phyloP scores from a whole-genome alignment of 2,329 filamentous ascomycete species.

The Plenodomus tracheiphilus region DNA sequence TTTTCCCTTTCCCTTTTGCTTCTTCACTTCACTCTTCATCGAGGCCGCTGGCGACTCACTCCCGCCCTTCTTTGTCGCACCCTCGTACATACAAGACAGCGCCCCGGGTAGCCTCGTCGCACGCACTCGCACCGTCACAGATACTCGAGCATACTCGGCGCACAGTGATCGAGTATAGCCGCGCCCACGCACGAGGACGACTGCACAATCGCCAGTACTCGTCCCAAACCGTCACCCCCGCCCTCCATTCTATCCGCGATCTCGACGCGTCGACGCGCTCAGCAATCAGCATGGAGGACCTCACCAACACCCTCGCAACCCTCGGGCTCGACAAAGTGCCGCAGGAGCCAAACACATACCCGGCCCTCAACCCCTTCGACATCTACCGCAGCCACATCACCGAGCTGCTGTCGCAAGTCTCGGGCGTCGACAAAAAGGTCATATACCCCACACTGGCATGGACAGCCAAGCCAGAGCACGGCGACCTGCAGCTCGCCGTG shows the following conservation, averaged over 20 bases:
- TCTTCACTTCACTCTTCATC: conserved; percentile 1
- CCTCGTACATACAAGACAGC: conserved; percentile 3
- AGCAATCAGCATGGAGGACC: conserved; percentile 39
- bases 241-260: conserved; percentile 16
- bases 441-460: conserved; percentile 78
- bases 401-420: conserved; percentile 67
- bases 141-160: too few species aligned
- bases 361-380: conserved; percentile 74
- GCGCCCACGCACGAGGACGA: background rate
- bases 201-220: background rate
- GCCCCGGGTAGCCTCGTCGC: conserved; percentile 1
- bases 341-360: conserved; percentile 53
- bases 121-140: background rate
- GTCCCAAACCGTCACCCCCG: background rate
- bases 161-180: too few species aligned
- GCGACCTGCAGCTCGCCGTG: conserved; percentile 76
- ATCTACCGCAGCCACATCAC: conserved; percentile 79
- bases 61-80: conserved; percentile 32
- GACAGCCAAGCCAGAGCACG: conserved; percentile 79
- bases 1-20: conserved; percentile 9
- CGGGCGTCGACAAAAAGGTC: conserved; percentile 69
- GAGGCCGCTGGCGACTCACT: conserved; percentile 42
- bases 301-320: conserved; percentile 41
- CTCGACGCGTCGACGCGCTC: conserved; percentile 31
- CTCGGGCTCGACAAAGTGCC: conserved; percentile 46